phyloP scores from a whole-genome alignment of 192 early-diverging fungal genomes.

The Podila epigama region DNA sequence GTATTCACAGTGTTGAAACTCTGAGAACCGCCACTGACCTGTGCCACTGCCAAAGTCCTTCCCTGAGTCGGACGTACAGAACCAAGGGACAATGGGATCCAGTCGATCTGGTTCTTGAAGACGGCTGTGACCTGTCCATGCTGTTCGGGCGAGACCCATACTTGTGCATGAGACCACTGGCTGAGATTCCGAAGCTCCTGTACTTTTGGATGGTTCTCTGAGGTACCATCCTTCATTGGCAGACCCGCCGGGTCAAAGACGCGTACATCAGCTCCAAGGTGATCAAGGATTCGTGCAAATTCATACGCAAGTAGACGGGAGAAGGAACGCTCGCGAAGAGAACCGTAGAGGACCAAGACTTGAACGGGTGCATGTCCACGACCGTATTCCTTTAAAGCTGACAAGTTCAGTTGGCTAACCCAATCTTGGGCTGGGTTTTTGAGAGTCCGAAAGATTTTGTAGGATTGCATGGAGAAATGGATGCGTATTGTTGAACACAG shows the following conservation, averaged over 20 bases:
- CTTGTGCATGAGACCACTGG: conserved; percentile 59
- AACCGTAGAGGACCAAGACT: conserved; percentile 59
- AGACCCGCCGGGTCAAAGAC: conserved; percentile 59
- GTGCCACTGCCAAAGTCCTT: conserved; percentile 50
- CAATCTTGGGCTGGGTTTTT: conserved; percentile 27
- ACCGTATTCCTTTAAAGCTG: conserved; percentile 21
- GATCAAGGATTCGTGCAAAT: conserved; percentile 57
- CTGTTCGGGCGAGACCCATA: conserved; percentile 63
- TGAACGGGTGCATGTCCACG: conserved; percentile 30
- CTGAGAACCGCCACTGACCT: conserved; percentile 60
- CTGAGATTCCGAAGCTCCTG: conserved; percentile 56
- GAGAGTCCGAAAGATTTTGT: conserved; percentile 26
- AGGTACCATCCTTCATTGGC: conserved; percentile 58
- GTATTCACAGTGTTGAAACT: conserved; percentile 62
- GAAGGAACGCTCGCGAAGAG: conserved; percentile 53
- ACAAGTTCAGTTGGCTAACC: conserved; percentile 31
- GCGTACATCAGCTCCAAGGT: conserved; percentile 56
- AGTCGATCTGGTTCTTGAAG: conserved; percentile 63
- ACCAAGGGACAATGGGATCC: conserved; percentile 55
- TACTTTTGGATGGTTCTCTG: conserved; percentile 58
- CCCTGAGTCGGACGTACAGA: conserved; percentile 56
- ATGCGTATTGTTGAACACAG: neutral
- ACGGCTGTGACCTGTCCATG: conserved; percentile 60
- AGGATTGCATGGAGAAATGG: neutral
- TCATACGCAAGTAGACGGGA: conserved; percentile 60